Base-by-base conservation (phyloP, 306 rosid species). In the Cucumis melo region DNA sequence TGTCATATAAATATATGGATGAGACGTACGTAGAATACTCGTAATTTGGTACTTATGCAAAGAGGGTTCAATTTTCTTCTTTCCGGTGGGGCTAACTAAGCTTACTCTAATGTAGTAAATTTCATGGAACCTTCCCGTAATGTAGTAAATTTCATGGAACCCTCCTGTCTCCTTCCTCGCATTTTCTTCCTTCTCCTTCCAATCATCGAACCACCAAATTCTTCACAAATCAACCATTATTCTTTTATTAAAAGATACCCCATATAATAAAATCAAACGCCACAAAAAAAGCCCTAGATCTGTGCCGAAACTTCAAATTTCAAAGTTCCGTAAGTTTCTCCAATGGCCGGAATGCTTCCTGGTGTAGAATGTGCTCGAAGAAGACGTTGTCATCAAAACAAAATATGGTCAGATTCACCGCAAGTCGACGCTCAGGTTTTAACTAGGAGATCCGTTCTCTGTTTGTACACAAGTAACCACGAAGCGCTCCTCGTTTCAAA, bases 361-460 rank as follows among this genome's bases (percentile, higher is more conserved):
- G 99, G 97, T 42, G 99, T 94, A 63, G 99, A 94, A 81, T 86
- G 97, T 77, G 99, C 99, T 65, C 74, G 99, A 58, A 92, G 88
- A 73, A 90, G 99, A 83, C 61, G 96, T 17, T 81, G 88, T 17
- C 95, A 87, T 80, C 85, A 73, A 3, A 84, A 78, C 24, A 75
- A 78, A 38, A 77, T 44, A 48, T 60, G 23, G 57, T 55, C 80
- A 0, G 96, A 87, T 77, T 74, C 85, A 64, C 80, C 81, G 15
- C 32, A 59, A 15, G 29, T 60, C 34, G 56, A 83, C 48, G 51
- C 87, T 6, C 77, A 76, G 51, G 81, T 84, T 72, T 76, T 79
- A 56, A 78, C 87, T 20, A 83, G 83, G 24, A 88, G 88, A 14
- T 80, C 96, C 16, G 75, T 88, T 60, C 84, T 90, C 73, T 89